phyloP scores from a whole-genome alignment of 495 filamentous ascomycete genomes.

The Neurospora sp. region DNA sequence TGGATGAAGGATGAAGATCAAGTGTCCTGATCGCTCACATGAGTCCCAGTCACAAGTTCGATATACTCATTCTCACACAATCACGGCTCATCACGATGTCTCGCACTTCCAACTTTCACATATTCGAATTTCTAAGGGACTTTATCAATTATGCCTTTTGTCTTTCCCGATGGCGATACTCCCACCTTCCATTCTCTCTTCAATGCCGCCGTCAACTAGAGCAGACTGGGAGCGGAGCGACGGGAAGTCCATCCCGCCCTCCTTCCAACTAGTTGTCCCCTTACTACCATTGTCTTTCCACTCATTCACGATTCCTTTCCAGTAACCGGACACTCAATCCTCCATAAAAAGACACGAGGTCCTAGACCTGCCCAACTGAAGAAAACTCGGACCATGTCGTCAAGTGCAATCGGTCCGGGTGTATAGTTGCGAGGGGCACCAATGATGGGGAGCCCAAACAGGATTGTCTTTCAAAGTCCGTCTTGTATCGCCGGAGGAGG shows the following conservation, averaged over 20 bases:
- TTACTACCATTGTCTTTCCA: not conserved
- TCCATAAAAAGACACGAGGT: not conserved
- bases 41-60: not conserved
- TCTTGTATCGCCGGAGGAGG: not conserved
- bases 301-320: not conserved
- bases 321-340: not conserved
- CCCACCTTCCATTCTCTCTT: not conserved
- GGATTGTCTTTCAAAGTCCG: not conserved
- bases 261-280: not conserved
- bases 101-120: not conserved
- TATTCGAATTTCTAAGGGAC: not conserved
- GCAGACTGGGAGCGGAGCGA: too few species aligned
- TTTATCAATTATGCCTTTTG: not conserved
- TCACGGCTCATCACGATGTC: not conserved
- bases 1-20: not conserved
- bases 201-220: not conserved
- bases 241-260: not conserved
- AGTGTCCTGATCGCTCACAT: not conserved
- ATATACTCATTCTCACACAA: not conserved
- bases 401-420: not conserved
- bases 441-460: too few species aligned
- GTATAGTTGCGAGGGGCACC: too few species aligned
- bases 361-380: not conserved
- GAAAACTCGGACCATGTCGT: not conserved
- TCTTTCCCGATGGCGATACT: not conserved